A percentile compares a stretch with the other conserved stretches of the same genome.
phyloP scores from a whole-genome alignment of 345 rosid species.

The Pugionium dolabratum region DNA sequence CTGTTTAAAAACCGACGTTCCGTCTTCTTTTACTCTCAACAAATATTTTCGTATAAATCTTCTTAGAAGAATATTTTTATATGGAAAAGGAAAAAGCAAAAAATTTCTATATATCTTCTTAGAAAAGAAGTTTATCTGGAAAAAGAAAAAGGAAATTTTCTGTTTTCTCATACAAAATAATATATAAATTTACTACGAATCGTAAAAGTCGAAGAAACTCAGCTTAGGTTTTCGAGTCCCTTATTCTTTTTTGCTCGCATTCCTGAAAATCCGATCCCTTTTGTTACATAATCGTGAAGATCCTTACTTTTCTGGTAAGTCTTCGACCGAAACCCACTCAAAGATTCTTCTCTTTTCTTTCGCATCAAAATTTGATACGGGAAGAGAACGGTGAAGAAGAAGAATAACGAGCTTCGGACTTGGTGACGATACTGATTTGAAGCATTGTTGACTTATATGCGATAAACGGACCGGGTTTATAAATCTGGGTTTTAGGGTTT shows the following conservation, averaged over 20 bases:
- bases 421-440: constrained; percentile 7
- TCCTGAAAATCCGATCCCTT: constrained; percentile 10
- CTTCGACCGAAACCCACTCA: constrained; percentile 12
- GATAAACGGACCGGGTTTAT: constrained; percentile 9
- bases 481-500: constrained; percentile 33
- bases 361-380: constrained; percentile 8
- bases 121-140: too few species aligned
- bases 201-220: constrained; percentile 16
- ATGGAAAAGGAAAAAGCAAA: too few species aligned
- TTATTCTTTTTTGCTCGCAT: constrained; percentile 1
- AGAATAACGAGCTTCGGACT: constrained; percentile 8
- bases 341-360: constrained; percentile 2
- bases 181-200: not conserved
- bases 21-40: too few species aligned
- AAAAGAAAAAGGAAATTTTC: too few species aligned
- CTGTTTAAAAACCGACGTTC: too few species aligned
- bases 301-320: constrained; percentile 30
- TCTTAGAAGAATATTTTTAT: too few species aligned
- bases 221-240: constrained; percentile 29
- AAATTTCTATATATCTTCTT: too few species aligned
- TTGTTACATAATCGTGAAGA: constrained; percentile 10
- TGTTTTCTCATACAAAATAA: too few species aligned
- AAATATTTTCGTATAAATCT: too few species aligned
- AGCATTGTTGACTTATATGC: constrained; percentile 31
- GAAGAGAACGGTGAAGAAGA: constrained; percentile 14